A percentile compares a stretch with the other conserved stretches of the same genome.
Conservation (phyloP, 164 flowering plant species). For the Berberis vulgaris region DNA sequence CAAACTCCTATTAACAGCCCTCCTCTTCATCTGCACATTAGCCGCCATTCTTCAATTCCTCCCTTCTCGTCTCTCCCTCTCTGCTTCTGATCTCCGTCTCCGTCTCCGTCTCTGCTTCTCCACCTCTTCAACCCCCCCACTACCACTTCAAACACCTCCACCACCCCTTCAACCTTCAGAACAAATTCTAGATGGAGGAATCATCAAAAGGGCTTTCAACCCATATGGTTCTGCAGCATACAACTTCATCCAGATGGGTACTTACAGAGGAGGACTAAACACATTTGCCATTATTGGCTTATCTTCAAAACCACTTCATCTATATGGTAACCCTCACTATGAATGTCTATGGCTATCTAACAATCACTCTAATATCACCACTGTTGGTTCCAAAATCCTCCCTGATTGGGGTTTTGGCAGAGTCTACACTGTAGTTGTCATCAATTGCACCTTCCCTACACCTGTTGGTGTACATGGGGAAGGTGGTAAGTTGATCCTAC, state of each 20-base stretch:
- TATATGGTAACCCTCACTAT: conserved; percentile 35
- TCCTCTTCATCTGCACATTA: conserved; percentile 39
- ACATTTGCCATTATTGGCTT: conserved; percentile 49
- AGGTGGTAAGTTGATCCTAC: conserved; percentile 54
- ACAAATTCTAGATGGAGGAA: conserved; percentile 21
- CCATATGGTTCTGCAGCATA: conserved; percentile 69
- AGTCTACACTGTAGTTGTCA: conserved; percentile 80
- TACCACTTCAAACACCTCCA: conserved; percentile 12
- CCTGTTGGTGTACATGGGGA: conserved; percentile 34
- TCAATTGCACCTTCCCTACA: conserved; percentile 68
- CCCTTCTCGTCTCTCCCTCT: conserved; percentile 40
- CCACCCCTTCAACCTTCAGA: conserved; percentile 6
- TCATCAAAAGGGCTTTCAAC: conserved; percentile 48
- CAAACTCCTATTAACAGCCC: conserved; percentile 38
- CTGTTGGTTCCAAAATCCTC: conserved; percentile 38
- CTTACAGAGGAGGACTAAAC: conserved; percentile 77
- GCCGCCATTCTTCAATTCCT: conserved; percentile 45
- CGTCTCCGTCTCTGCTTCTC: conserved; percentile 21
- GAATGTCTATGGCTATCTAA: conserved; percentile 52
- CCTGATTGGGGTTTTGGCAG: conserved; percentile 97
- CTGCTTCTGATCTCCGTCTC: conserved; percentile 39
- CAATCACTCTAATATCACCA: conserved; percentile 5
- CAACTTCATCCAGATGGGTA: conserved; percentile 72
- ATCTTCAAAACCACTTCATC: conserved; percentile 46
- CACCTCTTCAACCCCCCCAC: conserved; percentile 11